phyloP scores from a whole-genome alignment of 768 basidiomycete species.

The Hericium coralloides region DNA sequence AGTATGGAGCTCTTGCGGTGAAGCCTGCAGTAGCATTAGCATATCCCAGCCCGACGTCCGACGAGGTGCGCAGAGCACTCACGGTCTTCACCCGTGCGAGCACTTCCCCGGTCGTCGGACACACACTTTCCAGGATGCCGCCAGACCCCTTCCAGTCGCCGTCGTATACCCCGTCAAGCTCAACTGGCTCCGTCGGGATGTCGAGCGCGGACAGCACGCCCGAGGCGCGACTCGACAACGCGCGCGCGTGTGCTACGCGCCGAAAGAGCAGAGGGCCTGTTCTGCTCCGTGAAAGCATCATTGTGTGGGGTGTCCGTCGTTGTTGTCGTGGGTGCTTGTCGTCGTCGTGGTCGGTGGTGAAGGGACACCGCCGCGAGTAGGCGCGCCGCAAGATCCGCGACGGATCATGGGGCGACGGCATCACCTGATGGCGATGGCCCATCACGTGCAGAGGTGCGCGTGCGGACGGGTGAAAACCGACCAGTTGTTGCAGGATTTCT shows the following conservation, averaged over 20 bases:
- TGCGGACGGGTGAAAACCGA: no score
- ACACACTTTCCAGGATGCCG: conserved; percentile 57
- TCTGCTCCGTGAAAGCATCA: conserved; percentile 7
- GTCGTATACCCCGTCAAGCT: conserved; percentile 71
- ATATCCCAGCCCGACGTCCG: neutral
- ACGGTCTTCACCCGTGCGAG: conserved; percentile 70
- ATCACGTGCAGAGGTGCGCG: no score
- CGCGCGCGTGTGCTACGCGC: conserved; percentile 25
- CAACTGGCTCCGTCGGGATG: conserved; percentile 42
- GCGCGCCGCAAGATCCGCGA: no score
- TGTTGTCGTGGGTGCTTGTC: no score
- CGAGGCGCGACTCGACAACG: conserved; percentile 64
- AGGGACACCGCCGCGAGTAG: no score
- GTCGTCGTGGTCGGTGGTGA: no score
- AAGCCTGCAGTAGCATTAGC: conserved; percentile 34
- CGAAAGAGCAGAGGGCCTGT: conserved; percentile 6
- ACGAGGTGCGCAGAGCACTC: conserved; percentile 17
- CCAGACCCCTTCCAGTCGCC: conserved; percentile 77
- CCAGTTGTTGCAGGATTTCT: no score
- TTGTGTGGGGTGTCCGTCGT: neutral
- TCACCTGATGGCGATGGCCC: no score
- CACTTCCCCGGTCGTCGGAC: conserved; percentile 83
- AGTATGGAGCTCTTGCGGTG: conserved; percentile 61
- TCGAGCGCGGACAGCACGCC: conserved; percentile 55
- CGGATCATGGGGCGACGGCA: no score